These are phyloP conservation scores for Apophysomyces variabilis DNA, from an alignment of 371 early-diverging fungal genomes.

Conservation along the genomic window DNA sequence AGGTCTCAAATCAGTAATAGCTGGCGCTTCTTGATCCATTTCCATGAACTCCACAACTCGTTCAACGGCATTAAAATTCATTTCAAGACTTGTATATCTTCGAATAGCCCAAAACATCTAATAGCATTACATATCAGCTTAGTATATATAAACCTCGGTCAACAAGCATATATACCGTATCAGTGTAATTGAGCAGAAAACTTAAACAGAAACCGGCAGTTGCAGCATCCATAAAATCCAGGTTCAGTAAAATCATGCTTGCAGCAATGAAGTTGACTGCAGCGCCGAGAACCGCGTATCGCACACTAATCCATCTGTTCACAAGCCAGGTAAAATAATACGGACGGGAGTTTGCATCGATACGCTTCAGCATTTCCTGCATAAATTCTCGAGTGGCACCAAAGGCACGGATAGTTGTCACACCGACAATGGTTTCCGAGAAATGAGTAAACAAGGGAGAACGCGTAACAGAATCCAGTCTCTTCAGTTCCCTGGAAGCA, in stretches of 20 bases:
- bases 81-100: constrained; percentile 69
- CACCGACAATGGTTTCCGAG: constrained; percentile 65
- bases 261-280: constrained; percentile 66
- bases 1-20: constrained; percentile 41
- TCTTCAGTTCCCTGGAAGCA: constrained; percentile 70
- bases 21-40: constrained; percentile 69
- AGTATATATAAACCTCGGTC: background rate
- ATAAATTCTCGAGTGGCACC: constrained; percentile 61
- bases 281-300: constrained; percentile 71
- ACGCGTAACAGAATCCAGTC: constrained; percentile 71
- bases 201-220: constrained; percentile 79
- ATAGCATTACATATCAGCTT: constrained; percentile 20
- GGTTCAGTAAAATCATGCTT: constrained; percentile 42
- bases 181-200: constrained; percentile 71
- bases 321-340: constrained; percentile 74
- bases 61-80: constrained; percentile 78
- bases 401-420: constrained; percentile 76
- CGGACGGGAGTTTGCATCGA: constrained; percentile 68
- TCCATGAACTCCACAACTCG: constrained; percentile 71
- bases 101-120: constrained; percentile 61
- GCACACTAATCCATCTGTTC: constrained; percentile 82
- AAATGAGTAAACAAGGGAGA: constrained; percentile 76
- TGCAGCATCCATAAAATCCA: constrained; percentile 61
- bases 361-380: constrained; percentile 46
- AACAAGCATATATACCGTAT: constrained; percentile 24